phyloP scores from a whole-genome alignment of 2,329 filamentous ascomycete genomes.

The Xylaria arbuscula region DNA sequence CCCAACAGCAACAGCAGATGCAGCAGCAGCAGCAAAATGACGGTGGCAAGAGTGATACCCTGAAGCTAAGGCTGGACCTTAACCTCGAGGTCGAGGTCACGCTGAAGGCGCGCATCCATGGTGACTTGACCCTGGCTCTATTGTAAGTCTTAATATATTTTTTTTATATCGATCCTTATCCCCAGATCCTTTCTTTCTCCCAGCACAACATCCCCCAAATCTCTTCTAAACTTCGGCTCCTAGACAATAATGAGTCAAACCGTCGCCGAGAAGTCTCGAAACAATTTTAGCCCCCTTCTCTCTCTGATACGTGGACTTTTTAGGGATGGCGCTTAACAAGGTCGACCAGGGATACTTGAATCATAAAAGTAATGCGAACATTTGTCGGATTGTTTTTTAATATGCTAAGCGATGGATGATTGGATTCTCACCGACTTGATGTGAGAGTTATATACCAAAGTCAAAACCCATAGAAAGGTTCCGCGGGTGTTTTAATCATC shows the following conservation, averaged over 20 bases:
- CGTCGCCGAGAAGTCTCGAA: constrained; percentile 34
- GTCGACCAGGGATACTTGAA: constrained; percentile 32
- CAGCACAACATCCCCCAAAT: constrained; percentile 18
- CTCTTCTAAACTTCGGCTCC: constrained; percentile 35
- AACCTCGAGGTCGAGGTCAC: constrained; percentile 87
- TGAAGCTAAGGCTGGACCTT: constrained; percentile 78
- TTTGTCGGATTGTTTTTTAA: constrained; percentile 2
- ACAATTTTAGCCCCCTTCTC: neutral
- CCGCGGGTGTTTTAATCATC: no score
- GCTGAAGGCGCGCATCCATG: constrained; percentile 85
- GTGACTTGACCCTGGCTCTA: constrained; percentile 81
- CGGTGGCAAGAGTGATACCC: constrained; percentile 66
- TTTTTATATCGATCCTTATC: neutral
- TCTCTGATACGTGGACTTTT: constrained; percentile 37
- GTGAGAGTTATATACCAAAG: no score
- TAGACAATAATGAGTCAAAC: constrained; percentile 39
- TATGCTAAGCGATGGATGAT: neutral
- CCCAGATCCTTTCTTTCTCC: neutral
- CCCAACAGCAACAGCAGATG: constrained; percentile 36
- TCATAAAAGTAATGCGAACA: neutral
- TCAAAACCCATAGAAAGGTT: no score
- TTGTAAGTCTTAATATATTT: constrained; percentile 54
- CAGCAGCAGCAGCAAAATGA: constrained; percentile 40
- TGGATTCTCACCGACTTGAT: neutral
- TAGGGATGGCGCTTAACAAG: constrained; percentile 37